Evolutionary conservation across 1,139 yeast species (phyloP).

Genomic region (Blastobotrys aristatus): DNA sequence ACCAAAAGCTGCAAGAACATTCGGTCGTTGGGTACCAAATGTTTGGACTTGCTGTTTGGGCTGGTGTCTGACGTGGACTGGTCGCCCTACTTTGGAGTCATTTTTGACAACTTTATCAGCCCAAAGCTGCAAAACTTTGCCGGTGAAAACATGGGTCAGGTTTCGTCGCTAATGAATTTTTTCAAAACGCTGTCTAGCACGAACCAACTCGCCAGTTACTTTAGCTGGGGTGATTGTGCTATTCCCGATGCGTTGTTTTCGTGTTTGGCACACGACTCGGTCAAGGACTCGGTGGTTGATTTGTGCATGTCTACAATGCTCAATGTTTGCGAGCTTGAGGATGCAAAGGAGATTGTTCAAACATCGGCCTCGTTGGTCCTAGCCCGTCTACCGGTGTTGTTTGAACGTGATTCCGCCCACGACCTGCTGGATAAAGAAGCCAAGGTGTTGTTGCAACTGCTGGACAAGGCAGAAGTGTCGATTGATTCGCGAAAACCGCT

Average conservation of each 20-base stretch:
- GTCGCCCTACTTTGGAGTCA: constrained; percentile 47
- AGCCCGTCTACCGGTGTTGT: constrained; percentile 26
- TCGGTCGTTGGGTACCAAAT: constrained; percentile 33
- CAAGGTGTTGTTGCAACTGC: constrained; percentile 49
- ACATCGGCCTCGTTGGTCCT: constrained; percentile 27
- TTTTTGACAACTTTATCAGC: constrained; percentile 51
- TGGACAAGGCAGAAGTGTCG: constrained; percentile 57
- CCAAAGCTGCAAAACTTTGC: constrained; percentile 69
- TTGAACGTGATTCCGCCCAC: constrained; percentile 24
- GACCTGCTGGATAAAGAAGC: constrained; percentile 47
- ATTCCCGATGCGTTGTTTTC: constrained; percentile 54
- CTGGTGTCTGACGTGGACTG: constrained; percentile 38
- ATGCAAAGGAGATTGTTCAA: constrained; percentile 41
- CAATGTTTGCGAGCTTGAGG: constrained; percentile 40
- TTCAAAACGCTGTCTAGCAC: constrained; percentile 59
- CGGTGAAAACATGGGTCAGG: constrained; percentile 73
- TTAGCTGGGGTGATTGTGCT: constrained; percentile 42
- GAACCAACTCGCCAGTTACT: constrained; percentile 46
- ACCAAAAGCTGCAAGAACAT: constrained; percentile 28
- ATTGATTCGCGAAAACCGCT: constrained; percentile 52
- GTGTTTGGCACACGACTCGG: constrained; percentile 48
- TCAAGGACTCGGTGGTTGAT: constrained; percentile 63
- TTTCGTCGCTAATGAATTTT: constrained; percentile 70
- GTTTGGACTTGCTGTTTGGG: constrained; percentile 28
- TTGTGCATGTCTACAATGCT: constrained; percentile 54